Percentiles rank a stretch among this genome's conserved stretches.
phyloP scores from a whole-genome alignment of 257 asterid species.

The Pogostemon cablin region DNA sequence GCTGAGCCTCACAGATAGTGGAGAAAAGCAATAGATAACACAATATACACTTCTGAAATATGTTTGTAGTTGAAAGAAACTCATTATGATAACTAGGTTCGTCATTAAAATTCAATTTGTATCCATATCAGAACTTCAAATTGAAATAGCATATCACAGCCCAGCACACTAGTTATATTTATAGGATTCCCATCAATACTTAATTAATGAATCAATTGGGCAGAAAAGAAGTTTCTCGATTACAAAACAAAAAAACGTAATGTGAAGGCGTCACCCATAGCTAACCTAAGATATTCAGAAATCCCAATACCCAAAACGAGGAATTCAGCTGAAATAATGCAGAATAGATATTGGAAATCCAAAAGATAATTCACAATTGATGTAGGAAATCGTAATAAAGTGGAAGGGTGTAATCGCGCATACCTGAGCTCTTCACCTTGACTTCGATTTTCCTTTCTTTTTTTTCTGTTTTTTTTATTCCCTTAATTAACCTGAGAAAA shows the following conservation, averaged over 20 bases:
- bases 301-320: background rate
- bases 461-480: background rate
- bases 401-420: conserved; percentile 21
- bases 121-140: conserved; percentile 9
- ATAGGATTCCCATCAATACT: conserved; percentile 6
- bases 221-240: background rate
- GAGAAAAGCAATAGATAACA: conserved; percentile 8
- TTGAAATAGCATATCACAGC: background rate
- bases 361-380: conserved; percentile 6
- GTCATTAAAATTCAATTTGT: background rate
- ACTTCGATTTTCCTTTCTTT: conserved; percentile 6
- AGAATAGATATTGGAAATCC: conserved; percentile 13
- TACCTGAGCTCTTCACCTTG: conserved; percentile 33
- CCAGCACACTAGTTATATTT: conserved; percentile 16
- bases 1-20: conserved; percentile 14
- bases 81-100: background rate
- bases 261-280: conserved; percentile 11
- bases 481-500: background rate
- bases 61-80: background rate
- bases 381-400: background rate
- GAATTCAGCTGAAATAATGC: conserved; percentile 5
- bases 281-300: background rate
- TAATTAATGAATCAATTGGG: conserved; percentile 1
- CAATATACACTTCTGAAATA: conserved; percentile 6
- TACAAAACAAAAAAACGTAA: conserved; percentile 9